Evolutionary conservation across 768 basidiomycete species (phyloP).

Genomic region (Phlebiopsis flavidoalba): DNA sequence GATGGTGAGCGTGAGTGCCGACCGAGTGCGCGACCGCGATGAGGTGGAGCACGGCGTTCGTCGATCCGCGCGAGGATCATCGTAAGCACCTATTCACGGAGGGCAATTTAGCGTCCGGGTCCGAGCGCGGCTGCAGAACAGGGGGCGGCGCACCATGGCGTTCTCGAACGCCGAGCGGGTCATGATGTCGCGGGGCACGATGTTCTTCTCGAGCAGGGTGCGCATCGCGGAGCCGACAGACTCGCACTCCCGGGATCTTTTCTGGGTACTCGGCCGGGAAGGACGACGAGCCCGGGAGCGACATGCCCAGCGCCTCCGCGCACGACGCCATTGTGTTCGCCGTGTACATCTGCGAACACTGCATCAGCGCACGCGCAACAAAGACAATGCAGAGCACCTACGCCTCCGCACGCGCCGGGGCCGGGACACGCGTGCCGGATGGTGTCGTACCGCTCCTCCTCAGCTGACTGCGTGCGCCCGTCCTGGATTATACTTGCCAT

Average conservation of each 20-base stretch:
- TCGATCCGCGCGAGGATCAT: conserved; percentile 98
- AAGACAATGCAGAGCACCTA: conserved; percentile 36
- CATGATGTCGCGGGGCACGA: conserved; percentile 95
- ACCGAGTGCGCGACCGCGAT: conserved; percentile 97
- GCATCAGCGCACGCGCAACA: not conserved
- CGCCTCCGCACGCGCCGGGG: conserved; percentile 95
- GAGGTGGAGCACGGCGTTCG: conserved; percentile 94
- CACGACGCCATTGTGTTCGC: conserved; percentile 99
- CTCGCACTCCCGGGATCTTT: conserved; percentile 80
- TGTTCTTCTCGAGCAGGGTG: conserved; percentile 84
- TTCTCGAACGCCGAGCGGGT: conserved; percentile 95
- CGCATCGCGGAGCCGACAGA: conserved; percentile 79
- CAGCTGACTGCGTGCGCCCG: conserved; percentile 79
- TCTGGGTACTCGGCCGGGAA: conserved; percentile 92
- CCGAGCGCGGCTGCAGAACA: no score
- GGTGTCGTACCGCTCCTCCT: conserved; percentile 78
- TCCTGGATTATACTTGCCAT: conserved; percentile 93
- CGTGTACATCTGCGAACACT: conserved; percentile 77
- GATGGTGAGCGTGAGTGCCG: conserved; percentile 78
- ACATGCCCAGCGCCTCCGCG: conserved; percentile 93
- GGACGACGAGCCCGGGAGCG: conserved; percentile 93
- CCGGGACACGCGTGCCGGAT: conserved; percentile 96
- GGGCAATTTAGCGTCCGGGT: not conserved
- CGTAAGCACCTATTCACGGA: conserved; percentile 70
- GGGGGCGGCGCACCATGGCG: conserved; percentile 64